phyloP scores from a whole-genome alignment of 805 yeast species.

The Kodamaea kakaduensis region DNA sequence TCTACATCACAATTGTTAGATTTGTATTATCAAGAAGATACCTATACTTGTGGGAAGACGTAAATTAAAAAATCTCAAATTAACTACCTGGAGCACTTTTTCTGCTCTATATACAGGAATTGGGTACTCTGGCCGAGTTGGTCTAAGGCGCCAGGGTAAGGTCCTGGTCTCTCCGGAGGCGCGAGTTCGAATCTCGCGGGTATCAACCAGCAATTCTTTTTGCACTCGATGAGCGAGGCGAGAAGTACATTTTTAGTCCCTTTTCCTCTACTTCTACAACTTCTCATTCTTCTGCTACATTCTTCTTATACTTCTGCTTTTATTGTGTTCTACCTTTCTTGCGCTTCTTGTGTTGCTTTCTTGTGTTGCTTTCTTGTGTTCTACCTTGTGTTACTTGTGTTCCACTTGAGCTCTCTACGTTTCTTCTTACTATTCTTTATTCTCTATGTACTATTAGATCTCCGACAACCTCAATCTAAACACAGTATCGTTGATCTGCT shows the following conservation, averaged over 20 bases:
- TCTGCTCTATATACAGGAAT: too few species aligned
- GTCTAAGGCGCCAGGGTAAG: slow-evolving; percentile 46
- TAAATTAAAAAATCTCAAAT: too few species aligned
- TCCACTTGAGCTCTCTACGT: background rate
- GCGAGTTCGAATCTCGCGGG: slow-evolving; percentile 45
- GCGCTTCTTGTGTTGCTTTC: background rate
- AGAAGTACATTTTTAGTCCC: too few species aligned
- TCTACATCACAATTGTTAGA: too few species aligned
- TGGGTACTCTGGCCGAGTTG: slow-evolving; percentile 44
- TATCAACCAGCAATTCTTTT: slow-evolving; percentile 38
- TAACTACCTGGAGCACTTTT: too few species aligned
- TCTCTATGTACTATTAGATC: slow-evolving; percentile 34
- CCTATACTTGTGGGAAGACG: too few species aligned
- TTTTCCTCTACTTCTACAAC: too few species aligned
- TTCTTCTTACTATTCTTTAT: slow-evolving; percentile 15
- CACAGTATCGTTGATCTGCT: slow-evolving; percentile 75
- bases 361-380: background rate
- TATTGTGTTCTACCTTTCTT: background rate
- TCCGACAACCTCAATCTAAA: slow-evolving; percentile 75
- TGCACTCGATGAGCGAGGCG: too few species aligned
- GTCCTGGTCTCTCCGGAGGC: slow-evolving; percentile 46
- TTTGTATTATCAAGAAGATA: too few species aligned
- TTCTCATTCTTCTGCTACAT: too few species aligned
- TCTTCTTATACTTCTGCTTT: too few species aligned
- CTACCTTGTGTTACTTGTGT: too few species aligned